phyloP scores from a whole-genome alignment of 1,139 yeast species.

The Arxiozyma slooffiae region DNA sequence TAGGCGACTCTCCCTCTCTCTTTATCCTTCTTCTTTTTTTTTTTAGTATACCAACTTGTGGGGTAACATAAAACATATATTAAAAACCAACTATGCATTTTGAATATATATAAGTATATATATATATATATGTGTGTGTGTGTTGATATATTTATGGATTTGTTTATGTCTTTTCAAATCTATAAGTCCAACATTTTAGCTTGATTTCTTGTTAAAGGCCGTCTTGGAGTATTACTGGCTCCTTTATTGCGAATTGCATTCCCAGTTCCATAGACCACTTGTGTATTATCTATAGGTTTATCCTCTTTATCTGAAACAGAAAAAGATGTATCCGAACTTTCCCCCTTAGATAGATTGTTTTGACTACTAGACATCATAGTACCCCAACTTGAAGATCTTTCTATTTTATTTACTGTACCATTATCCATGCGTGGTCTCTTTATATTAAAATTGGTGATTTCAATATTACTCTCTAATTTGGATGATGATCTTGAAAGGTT shows the following conservation, averaged over 20 bases:
- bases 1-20: too few relatives aligned
- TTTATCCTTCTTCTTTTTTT: too few relatives aligned
- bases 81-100: too few relatives aligned
- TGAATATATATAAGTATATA: not conserved
- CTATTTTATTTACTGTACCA: not conserved
- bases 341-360: conserved; percentile 2
- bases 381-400: conserved; percentile 26
- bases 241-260: not conserved
- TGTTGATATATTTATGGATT: too few relatives aligned
- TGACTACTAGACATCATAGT: conserved; percentile 19
- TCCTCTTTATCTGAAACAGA: not conserved
- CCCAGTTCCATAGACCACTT: conserved; percentile 28
- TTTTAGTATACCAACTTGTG: not conserved
- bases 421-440: not conserved
- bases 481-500: conserved; percentile 1
- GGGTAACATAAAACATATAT: too few relatives aligned
- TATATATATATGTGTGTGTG: not conserved
- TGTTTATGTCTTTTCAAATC: not conserved
- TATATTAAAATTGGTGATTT: not conserved
- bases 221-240: conserved; percentile 13
- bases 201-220: conserved; percentile 19
- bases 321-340: not conserved
- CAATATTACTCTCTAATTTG: not conserved
- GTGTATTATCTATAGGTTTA: conserved; percentile 27
- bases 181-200: conserved; percentile 8